Percentiles rank a stretch among this genome's conserved stretches.
These are phyloP conservation scores for Aaosphaeria pasadenensis DNA, from an alignment of 2,329 filamentous ascomycete genomes.

Conservation along the genomic window DNA sequence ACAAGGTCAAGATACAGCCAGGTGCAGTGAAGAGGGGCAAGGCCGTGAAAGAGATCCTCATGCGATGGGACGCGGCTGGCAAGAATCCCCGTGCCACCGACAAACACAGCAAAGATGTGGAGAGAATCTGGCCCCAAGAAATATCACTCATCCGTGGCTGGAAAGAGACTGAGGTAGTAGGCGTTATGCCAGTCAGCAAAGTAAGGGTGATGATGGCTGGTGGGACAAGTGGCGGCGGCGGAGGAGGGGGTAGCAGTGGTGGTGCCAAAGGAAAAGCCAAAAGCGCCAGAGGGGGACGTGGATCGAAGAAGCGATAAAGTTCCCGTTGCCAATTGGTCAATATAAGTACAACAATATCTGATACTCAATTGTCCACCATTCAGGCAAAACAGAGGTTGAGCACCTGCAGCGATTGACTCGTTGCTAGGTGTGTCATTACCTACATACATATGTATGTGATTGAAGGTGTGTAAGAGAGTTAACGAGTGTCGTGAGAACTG, in stretches of 20 bases:
- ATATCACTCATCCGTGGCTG: conserved; percentile 78
- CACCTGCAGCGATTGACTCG: no score
- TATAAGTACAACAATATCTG: no score
- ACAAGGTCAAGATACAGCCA: conserved; percentile 92
- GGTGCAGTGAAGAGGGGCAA: conserved; percentile 91
- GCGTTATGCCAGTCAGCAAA: conserved; percentile 75
- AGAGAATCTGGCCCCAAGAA: conserved; percentile 82
- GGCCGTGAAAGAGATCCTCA: conserved; percentile 85
- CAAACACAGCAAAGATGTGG: conserved; percentile 51
- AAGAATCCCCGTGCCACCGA: conserved; percentile 46
- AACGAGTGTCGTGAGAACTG: no score
- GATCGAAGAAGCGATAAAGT: conserved; percentile 9
- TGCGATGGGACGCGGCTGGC: conserved; percentile 70
- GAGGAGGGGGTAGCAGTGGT: conserved; percentile 13
- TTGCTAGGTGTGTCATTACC: no score
- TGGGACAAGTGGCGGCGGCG: conserved; percentile 22
- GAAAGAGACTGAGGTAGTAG: conserved; percentile 79
- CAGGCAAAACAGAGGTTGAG: no score
- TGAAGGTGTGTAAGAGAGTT: no score
- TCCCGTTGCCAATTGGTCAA: neutral
- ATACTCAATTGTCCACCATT: no score
- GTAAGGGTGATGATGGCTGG: conserved; percentile 71
- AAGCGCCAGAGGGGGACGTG: conserved; percentile 13
- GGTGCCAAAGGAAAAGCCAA: conserved; percentile 18
- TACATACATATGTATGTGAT: no score